A percentile compares a stretch with the other conserved stretches of the same genome.
These are phyloP conservation scores for Gamsiella multidivaricata DNA, from an alignment of 192 early-diverging fungal genomes.

Conservation along the genomic window DNA sequence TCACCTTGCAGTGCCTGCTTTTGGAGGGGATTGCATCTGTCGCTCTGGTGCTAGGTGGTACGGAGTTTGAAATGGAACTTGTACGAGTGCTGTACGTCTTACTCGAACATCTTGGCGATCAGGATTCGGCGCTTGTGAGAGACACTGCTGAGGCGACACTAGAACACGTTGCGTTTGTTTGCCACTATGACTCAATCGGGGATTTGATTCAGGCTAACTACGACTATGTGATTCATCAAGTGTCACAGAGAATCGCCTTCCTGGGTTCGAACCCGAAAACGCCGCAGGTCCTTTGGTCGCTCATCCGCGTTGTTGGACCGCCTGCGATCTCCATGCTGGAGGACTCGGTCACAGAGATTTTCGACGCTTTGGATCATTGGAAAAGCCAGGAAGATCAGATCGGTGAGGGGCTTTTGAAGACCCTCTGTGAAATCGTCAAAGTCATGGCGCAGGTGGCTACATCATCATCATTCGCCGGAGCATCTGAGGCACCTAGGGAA, in stretches of 20 bases:
- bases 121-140: constrained; percentile 54
- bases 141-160: constrained; percentile 56
- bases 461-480: not conserved
- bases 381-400: constrained; percentile 56
- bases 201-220: constrained; percentile 60
- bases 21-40: constrained; percentile 41
- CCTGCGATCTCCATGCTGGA: constrained; percentile 57
- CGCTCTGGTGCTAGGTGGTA: constrained; percentile 38
- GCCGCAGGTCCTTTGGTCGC: constrained; percentile 60
- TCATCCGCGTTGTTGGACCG: constrained; percentile 60
- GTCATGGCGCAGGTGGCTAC: constrained; percentile 18
- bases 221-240: constrained; percentile 64
- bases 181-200: constrained; percentile 39
- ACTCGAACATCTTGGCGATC: constrained; percentile 57
- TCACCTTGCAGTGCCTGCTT: constrained; percentile 33
- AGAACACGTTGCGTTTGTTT: constrained; percentile 55
- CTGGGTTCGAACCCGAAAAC: constrained; percentile 57
- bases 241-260: constrained; percentile 55
- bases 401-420: constrained; percentile 52
- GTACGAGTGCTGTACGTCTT: constrained; percentile 57
- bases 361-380: constrained; percentile 65
- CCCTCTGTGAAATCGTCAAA: constrained; percentile 38
- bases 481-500: not conserved
- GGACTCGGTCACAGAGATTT: constrained; percentile 67
- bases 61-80: constrained; percentile 53